Conservation (phyloP, 108 stramenopile genomes). For the Schizochytrium sp. region DNA sequence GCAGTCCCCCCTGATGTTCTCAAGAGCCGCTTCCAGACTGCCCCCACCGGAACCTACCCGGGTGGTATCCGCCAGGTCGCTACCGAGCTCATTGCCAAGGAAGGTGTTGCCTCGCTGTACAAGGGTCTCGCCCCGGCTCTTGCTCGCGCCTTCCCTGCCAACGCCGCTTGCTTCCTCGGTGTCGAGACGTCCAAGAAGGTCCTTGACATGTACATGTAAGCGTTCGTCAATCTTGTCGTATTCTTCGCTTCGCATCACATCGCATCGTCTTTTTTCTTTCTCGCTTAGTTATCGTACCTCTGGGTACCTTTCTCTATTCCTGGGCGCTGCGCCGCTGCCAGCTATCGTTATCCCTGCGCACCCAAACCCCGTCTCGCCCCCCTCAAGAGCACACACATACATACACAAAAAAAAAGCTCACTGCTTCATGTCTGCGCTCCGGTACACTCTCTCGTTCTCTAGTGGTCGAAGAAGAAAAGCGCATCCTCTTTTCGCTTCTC, state of each 20-base stretch:
- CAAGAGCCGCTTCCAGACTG: constrained; percentile 71
- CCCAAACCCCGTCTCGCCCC: no score
- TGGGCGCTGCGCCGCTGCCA: no score
- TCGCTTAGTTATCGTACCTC: no score
- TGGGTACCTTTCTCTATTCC: no score
- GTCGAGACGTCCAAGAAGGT: constrained; percentile 57
- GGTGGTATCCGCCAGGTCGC: constrained; percentile 53
- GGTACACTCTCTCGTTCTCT: no score
- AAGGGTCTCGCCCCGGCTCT: constrained; percentile 70
- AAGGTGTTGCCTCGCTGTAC: constrained; percentile 68
- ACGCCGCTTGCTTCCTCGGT: constrained; percentile 81
- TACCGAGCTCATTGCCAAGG: constrained; percentile 59
- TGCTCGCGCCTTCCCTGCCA: constrained; percentile 82
- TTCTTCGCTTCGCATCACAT: not conserved
- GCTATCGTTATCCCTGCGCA: no score
- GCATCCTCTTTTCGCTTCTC: no score
- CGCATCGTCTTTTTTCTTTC: no score
- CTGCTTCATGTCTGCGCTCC: no score
- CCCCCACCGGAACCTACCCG: constrained; percentile 60
- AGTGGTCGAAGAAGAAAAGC: no score
- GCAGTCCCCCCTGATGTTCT: constrained; percentile 74
- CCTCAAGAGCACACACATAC: no score
- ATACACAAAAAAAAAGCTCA: no score
- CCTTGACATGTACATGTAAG: constrained; percentile 18
- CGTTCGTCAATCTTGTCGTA: not conserved